Base-by-base conservation (phyloP, 2,329 filamentous ascomycete genomes). In the Cadophora malorum region DNA sequence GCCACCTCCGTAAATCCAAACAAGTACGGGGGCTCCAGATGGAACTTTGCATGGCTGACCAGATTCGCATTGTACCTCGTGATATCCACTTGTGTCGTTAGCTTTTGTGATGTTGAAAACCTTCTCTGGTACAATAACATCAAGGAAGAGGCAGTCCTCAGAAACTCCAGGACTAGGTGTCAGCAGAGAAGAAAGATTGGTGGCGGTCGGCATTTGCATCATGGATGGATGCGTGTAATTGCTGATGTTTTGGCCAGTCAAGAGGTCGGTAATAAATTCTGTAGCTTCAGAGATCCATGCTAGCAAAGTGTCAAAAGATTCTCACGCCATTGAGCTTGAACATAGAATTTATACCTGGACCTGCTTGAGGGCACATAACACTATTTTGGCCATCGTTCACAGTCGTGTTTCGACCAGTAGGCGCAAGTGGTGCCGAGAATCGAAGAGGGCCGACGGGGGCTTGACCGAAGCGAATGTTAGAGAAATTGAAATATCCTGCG, bases 1-100 rank as follows among this genome's bases (percentile, higher is more conserved):
- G 10, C 83, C 83, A 9, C 83, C 83, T 16, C 84, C 84, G 70
- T 84, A 83, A 49, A 86, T 83, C 80, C 80, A 84, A 4, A 85
- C 80, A 1, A 85, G 68, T 0, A 86, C 83, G 0, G 83, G 80
- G 76, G 77, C 73, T 63, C 66, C 60, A 66, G 67, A 23, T 2
- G 61, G 33, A 14, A 63, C 61, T n/a, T 49, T 63, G 25, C 61
- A 63, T n/a, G 28, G 28, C 19, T 63, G 25, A n/a, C 49, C 47
- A 23, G 21, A 21, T n/a, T 63, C 45, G 31, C 61, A 63, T 52
- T 52, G 16, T 8, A 38, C 61, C 25, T 53, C 49, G n/a, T 63
- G 61, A 41, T 63, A 63, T 19, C 61, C 61, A 31, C 47, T 63
- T 45, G 66, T 64, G 9, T 19, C 56, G 25, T 70, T 66, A n/a